These are phyloP conservation scores for Rhododendron williamsianum DNA, from an alignment of 148 eudicot species.

Conservation along the genomic window DNA sequence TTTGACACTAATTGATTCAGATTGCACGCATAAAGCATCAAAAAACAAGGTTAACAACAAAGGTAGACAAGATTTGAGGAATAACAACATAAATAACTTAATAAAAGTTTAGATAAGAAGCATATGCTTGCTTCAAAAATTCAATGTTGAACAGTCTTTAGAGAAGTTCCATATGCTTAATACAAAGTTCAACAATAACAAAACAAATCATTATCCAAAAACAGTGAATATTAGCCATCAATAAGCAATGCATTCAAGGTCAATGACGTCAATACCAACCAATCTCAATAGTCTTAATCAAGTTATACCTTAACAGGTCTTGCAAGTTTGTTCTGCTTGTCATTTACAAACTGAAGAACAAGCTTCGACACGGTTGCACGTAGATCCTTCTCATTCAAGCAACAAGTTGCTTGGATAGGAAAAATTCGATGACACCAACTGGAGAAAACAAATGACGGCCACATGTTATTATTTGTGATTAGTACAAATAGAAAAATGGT, in stretches of 20 bases:
- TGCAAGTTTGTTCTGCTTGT: slow-evolving; percentile 28
- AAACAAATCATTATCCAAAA: background rate
- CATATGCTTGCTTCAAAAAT: background rate
- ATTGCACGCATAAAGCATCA: background rate
- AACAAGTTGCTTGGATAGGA: slow-evolving; percentile 80
- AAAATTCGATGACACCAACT: slow-evolving; percentile 87
- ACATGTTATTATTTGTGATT: background rate
- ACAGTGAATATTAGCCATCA: background rate
- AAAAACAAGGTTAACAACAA: background rate
- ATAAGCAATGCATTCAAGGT: background rate
- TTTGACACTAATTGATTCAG: background rate
- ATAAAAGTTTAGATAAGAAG: background rate
- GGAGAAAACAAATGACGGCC: slow-evolving; percentile 20
- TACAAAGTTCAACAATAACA: background rate
- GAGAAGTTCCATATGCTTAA: too few relatives aligned
- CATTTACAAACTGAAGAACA: slow-evolving; percentile 46
- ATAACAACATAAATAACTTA: background rate
- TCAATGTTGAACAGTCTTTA: background rate
- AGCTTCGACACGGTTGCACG: slow-evolving; percentile 46
- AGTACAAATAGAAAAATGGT: background rate
- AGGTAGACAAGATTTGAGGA: background rate
- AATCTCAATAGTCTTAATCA: background rate
- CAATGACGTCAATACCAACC: background rate
- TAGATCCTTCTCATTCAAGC: slow-evolving; percentile 54
- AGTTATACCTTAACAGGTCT: slow-evolving; percentile 56